Base-by-base conservation (phyloP, 179 eudicot species). In the Drosera spatulata region DNA sequence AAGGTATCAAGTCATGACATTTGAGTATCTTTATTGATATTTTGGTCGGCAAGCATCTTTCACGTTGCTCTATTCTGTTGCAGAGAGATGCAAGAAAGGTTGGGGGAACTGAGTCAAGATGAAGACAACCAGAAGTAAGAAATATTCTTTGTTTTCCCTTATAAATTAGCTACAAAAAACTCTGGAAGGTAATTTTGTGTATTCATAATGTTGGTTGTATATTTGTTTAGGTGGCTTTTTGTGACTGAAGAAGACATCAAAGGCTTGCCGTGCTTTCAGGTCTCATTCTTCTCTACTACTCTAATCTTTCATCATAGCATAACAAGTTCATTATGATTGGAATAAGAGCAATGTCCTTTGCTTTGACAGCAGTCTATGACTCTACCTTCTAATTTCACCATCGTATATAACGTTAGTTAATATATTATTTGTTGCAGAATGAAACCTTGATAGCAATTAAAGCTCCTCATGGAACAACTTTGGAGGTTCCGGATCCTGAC, bases 171-270 rank as follows among this genome's bases (percentile, higher is more conserved):
- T 13, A 22, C 33, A 22, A 22, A 22, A 22, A 22, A 22, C 33
- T 22, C 33, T 22, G 33, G 33, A 55, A 6, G 15, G 13, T 48
- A 42, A 49, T 55, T 64, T 64, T 44, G 41, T 55, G 13, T 0
- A 33, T 41, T 22, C 58, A 33, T 55, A 4, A 4, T 22, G 33
- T 22, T 22, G 59, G 51, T 37, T 62, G 9, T 71, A 48, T 47
- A 52, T 50, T 71, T 14, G 49, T 75, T 67, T 60, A 89, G 96
- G 78, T 88, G 88, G 91, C 85, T 88, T 41, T 84, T 80, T 74
- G 94, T 91, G 54, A 91, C 97, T 53, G 97, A 91, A 77, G 97
- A 91, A 61, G 97, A 91, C 71, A 83, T 91, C 42, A 91, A 91
- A 75, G 69, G 66, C 65, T 66, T 85, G 67, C 91, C 97, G 47